Evolutionary conservation across 345 rosid genomes (phyloP).

Genomic region (Lenwebbia sp.): DNA sequence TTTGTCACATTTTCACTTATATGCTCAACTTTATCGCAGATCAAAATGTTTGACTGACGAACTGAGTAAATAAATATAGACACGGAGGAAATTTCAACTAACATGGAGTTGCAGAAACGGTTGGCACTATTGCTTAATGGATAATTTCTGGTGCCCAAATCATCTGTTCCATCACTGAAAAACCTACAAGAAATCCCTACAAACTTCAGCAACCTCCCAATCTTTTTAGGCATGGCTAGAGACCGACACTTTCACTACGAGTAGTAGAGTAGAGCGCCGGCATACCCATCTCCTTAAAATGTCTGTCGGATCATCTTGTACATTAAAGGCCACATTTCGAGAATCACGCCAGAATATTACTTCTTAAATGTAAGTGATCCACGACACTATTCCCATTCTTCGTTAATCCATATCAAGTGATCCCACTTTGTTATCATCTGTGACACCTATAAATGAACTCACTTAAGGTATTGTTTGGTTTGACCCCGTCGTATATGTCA

Average conservation of each 20-base stretch:
- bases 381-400: not conserved
- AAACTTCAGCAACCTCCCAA: not conserved
- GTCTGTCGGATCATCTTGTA: not conserved
- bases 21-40: too few relatives aligned
- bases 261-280: not conserved
- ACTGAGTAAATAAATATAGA: too few relatives aligned
- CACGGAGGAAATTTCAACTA: not conserved
- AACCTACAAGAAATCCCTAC: not conserved
- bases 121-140: not conserved
- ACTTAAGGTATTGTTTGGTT: not conserved
- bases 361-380: not conserved
- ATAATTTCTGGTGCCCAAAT: not conserved
- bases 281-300: not conserved
- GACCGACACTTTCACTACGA: accelerated
- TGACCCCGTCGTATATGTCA: not conserved
- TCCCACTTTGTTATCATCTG: not conserved
- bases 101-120: not conserved
- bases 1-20: too few relatives aligned
- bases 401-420: not conserved
- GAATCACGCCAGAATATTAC: not conserved
- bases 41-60: too few relatives aligned
- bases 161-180: not conserved
- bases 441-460: not conserved
- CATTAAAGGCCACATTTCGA: not conserved
- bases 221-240: not conserved